Base-by-base conservation (phyloP, 805 yeast species). In the Wickerhamiella cacticola region DNA sequence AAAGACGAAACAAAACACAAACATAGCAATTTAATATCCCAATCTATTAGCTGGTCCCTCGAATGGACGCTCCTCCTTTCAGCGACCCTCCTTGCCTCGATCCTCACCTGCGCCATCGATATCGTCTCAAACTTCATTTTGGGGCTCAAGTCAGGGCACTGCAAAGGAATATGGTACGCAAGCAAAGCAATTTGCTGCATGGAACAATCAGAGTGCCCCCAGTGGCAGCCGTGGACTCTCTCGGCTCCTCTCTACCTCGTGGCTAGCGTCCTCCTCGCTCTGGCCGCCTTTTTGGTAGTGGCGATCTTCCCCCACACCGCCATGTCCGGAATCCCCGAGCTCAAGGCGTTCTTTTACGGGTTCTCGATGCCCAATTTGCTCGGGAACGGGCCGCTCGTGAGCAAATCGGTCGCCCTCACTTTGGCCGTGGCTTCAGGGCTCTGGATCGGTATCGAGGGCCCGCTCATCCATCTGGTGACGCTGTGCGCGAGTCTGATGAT, bases 371-470 rank as follows among this genome's bases (percentile, higher is more conserved):
- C 67, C 7, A 68, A 66, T 5, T 78, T 80, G 53, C 62, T 85
- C 46, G 73, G 77, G 6, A 48, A 69, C 9, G 61, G 63, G 26
- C 71, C 82, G 2, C 63, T 84, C n/a, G 19, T 74, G 2, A 67
- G 68, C 46, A 84, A 84, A 58, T 65, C 74, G 2, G 36, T 68
- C 1, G 82, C 87, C 2, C 64, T 84, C 42, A 66, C 78, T 5
- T 63, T 82, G 41, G 79, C 80, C 13, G 79, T 82, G 3, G 78
- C 87, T 19, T 75, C 84, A 1, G 94, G 94, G 0, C 57, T 85
- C 2, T 82, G 89, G 84, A 70, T 82, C 5, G 95, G 95, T 5
- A 79, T 78, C 57, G 95, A 85, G 56, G 95, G 94, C 1, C 95
- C 95, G 0, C 61, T 86, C 48, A 88, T 83, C 22, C 94, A 86